Percentiles rank a stretch among this genome's conserved stretches.
Evolutionary conservation across 2,329 filamentous ascomycete genomes (phyloP).

Genomic region (Penicillium glabrum): DNA sequence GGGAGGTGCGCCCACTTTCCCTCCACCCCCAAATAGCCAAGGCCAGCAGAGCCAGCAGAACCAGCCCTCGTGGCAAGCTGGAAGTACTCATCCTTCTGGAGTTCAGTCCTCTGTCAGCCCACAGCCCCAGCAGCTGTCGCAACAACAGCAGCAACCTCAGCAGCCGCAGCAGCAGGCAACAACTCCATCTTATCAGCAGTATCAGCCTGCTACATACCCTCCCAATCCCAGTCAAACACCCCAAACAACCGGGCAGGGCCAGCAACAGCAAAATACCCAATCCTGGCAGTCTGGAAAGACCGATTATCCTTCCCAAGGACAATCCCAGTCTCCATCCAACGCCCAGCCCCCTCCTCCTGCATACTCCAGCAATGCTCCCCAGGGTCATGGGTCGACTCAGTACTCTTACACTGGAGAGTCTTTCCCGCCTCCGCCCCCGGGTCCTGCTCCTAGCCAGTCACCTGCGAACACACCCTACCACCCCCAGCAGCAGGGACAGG

Average conservation of each 20-base stretch:
- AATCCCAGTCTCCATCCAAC: neutral
- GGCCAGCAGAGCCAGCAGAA: slow-evolving; percentile 7
- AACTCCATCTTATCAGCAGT: slow-evolving; percentile 4
- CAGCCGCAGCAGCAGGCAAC: slow-evolving; percentile 1
- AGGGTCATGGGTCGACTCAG: slow-evolving; percentile 12
- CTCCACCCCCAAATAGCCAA: slow-evolving; percentile 3
- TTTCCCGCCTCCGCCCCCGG: slow-evolving; percentile 42
- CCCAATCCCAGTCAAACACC: slow-evolving; percentile 1
- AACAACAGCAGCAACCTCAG: neutral
- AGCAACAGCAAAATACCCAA: slow-evolving; percentile 8
- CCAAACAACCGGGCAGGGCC: neutral
- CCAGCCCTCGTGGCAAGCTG: slow-evolving; percentile 8
- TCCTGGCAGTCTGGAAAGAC: slow-evolving; percentile 8
- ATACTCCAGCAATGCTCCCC: slow-evolving; percentile 8
- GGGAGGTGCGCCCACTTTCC: neutral
- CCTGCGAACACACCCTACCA: slow-evolving; percentile 14
- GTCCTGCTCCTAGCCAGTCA: slow-evolving; percentile 28
- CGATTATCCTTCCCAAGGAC: slow-evolving; percentile 2
- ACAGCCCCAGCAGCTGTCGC: slow-evolving; percentile 14
- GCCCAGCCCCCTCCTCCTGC: slow-evolving; percentile 3
- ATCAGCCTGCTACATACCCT: neutral
- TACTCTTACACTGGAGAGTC: slow-evolving; percentile 35
- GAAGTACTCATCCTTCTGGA: slow-evolving; percentile 2
- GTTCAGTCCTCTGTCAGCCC: slow-evolving; percentile 6
- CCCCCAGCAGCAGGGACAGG: slow-evolving; percentile 14